Evolutionary conservation across 129 eudicot species (phyloP), one percentile per base, ranked within the genome.

Genomic region (Calendula officinalis): DNA sequence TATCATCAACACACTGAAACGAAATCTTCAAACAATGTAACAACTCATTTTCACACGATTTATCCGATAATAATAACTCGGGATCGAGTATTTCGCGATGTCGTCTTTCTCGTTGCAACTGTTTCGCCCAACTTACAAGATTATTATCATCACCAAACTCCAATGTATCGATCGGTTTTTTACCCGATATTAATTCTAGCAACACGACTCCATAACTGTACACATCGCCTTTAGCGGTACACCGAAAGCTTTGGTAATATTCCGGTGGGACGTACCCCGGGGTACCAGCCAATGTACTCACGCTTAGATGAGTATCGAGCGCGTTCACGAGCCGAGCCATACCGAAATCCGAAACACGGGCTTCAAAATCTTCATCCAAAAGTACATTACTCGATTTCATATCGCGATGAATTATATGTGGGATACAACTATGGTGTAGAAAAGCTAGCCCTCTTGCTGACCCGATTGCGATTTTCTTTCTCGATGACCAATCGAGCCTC

Each of bases 221-320:
- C 27, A 89, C 96, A 53, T 89, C 96, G 34, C 96, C 96, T 76
- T 85, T 89, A 8, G 94, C 72, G 0, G 96, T 89, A 83, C 96
- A 89, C 74, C 96, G 62, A 69, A 89, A 89, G 69, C 96, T 89
- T 63, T 89, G 96, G 76, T 89, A 89, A 53, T 89, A 89, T 72
- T 89, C 96, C 1, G 96, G 96, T 0, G 96, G 96, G 7, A 89
- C 96, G 46, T 89, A 89, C 5, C 96, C 96, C 0, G 96, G 96
- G 5, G 96, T 89, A 9, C 96, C 96, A 0, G 94, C 96, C 3
- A 89, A 82, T 1, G 87, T 85, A 50, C 96, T 89, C 70, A 89
- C 96, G 63, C 96, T 89, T 3, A 89, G 71, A 77, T 89, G 96
- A 17, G 90, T 85, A 46, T 89, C 96, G 3, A 82, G 75, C 6